Evolutionary conservation across 192 early-diverging fungal species (phyloP), one percentile per base, ranked within the genome.

Genomic region (Thamnidium elegans): DNA sequence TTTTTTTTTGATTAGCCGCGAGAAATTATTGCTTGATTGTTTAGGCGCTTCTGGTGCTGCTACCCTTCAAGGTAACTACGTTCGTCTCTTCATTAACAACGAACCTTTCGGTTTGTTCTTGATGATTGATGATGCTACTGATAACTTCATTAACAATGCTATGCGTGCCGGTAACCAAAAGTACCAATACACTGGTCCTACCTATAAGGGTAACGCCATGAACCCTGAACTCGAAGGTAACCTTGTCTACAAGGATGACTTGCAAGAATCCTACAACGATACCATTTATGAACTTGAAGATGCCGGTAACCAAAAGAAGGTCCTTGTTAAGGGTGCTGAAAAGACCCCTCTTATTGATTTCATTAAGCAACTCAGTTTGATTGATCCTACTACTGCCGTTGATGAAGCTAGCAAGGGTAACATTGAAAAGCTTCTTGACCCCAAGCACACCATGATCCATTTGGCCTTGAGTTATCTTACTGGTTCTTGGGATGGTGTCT

Each of bases 11-110:
- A 39, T 14, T 48, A 48, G 46, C 7, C 73, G 78, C 60, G 78
- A 79, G 55, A 75, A 75, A 34, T 20, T 73, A 1, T 68, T 63
- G 13, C 67, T 79, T 21, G 74, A 79, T 53, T 59, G 55, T 52
- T 54, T 79, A 20, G 72, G 70, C 61, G 68, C 78, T 44, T 55
- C 75, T 10, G 78, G 78, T 42, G 74, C 65, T 47, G 71, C 78
- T 17, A 73, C 78, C 4, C 71, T 76, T 19, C 66, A 67, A 44
- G 78, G 68, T 26, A 62, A 58, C 10, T 79, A 67, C 55, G 78
- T 69, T 42, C 74, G 78, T 70, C 63, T 79, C 8, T 79, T 58
- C 30, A 69, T 79, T 63, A 79, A 79, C 63, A 76, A 70, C 48
- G 71, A 65, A 32, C 53, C 74, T 23, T 79, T 66, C 55, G 78